Evolutionary conservation across 768 basidiomycete genomes (phyloP).

Genomic region (Tylopilus sp.): DNA sequence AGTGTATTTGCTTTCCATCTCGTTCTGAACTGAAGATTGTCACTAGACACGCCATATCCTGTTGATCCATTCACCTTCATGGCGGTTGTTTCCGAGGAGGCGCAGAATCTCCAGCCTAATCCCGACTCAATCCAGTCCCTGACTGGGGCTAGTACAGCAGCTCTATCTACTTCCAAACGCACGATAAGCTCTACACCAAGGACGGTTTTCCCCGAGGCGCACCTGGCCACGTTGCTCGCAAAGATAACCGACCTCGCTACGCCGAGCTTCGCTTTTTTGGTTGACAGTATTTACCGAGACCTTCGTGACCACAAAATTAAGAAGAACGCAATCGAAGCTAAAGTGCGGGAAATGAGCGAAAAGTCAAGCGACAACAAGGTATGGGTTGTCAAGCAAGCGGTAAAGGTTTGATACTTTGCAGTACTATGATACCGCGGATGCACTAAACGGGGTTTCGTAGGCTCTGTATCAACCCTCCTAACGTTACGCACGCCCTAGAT

Average conservation of each 20-base stretch:
- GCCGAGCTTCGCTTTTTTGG: conserved; percentile 58
- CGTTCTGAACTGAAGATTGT: conserved; percentile 3
- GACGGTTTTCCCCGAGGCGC: conserved; percentile 63
- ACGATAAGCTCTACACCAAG: conserved; percentile 38
- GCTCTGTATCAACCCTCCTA: conserved; percentile 8
- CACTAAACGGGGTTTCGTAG: conserved; percentile 5
- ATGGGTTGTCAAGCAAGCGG: conserved; percentile 60
- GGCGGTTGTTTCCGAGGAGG: conserved; percentile 44
- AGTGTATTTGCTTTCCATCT: conserved; percentile 14
- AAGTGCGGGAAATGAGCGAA: conserved; percentile 71
- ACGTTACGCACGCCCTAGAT: not conserved
- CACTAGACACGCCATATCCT: conserved; percentile 63
- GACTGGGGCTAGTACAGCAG: conserved; percentile 6
- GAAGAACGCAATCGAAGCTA: conserved; percentile 82
- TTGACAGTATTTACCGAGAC: conserved; percentile 71
- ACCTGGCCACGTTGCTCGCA: conserved; percentile 57
- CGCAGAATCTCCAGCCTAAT: conserved; percentile 21
- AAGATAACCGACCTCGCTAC: conserved; percentile 62
- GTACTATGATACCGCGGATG: not conserved
- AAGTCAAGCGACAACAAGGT: conserved; percentile 70
- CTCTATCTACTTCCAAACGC: conserved; percentile 27
- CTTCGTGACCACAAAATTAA: conserved; percentile 68
- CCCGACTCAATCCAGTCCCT: conserved; percentile 32
- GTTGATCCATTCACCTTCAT: conserved; percentile 79
- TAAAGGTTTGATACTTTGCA: conserved; percentile 4